These are phyloP conservation scores for Paxillus involutus DNA, from an alignment of 768 basidiomycete species.

Conservation along the genomic window DNA sequence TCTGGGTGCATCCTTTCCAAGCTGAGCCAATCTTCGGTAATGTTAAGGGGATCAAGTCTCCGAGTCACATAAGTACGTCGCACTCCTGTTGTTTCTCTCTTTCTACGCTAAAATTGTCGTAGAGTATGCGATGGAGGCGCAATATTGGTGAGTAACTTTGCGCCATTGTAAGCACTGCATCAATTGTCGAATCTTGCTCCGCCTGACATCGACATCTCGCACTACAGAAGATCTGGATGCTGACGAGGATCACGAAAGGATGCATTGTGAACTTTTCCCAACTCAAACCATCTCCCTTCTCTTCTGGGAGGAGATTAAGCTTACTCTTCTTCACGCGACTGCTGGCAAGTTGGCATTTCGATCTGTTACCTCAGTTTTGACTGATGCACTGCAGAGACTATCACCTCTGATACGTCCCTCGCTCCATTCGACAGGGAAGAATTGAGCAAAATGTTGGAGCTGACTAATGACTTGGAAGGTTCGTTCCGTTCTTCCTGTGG, in stretches of 20 bases:
- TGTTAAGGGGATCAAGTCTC: slow-evolving; percentile 37
- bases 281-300: not conserved
- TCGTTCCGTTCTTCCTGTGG: not conserved
- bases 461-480: not conserved
- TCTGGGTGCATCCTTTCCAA: slow-evolving; percentile 44
- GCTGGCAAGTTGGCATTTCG: not conserved
- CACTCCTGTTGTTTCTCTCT: not conserved
- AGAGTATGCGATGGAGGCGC: slow-evolving; percentile 22
- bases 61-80: slow-evolving; percentile 5
- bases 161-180: not conserved
- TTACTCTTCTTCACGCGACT: slow-evolving; percentile 1
- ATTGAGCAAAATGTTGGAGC: slow-evolving; percentile 1
- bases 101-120: not conserved
- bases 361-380: not conserved
- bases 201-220: too few relatives aligned
- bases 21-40: slow-evolving; percentile 31
- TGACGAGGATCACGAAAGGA: not conserved
- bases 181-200: not conserved
- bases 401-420: slow-evolving; percentile 10
- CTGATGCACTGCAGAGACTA: slow-evolving; percentile 9
- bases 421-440: slow-evolving; percentile 11
- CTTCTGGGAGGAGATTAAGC: not conserved
- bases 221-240: not conserved
- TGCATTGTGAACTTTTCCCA: slow-evolving; percentile 7
- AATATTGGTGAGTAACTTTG: slow-evolving; percentile 21